A percentile compares a stretch with the other conserved stretches of the same genome.
Conservation (phyloP, 2,329 filamentous ascomycete species). For the Calonectria montana region DNA sequence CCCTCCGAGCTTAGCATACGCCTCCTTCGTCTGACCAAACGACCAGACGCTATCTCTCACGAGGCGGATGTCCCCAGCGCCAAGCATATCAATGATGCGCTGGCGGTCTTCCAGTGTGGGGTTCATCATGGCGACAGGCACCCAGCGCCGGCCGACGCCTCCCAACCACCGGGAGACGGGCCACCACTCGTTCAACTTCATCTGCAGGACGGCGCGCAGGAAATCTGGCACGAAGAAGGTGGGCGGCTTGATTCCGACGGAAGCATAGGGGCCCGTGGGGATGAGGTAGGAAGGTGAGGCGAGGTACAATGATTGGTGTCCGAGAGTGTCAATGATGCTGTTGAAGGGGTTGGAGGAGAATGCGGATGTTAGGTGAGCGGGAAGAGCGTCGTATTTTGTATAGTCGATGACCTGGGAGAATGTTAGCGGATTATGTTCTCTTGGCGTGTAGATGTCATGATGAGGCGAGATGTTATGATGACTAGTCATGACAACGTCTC, state of each 20-base stretch:
- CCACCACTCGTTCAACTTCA: slow-evolving; percentile 54
- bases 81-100: slow-evolving; percentile 48
- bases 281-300: slow-evolving; percentile 54
- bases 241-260: slow-evolving; percentile 54
- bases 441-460: neutral
- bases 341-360: slow-evolving; percentile 52
- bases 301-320: slow-evolving; percentile 58
- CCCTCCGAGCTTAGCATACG: slow-evolving; percentile 48
- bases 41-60: slow-evolving; percentile 51
- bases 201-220: slow-evolving; percentile 45
- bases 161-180: slow-evolving; percentile 50
- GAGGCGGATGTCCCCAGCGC: slow-evolving; percentile 48
- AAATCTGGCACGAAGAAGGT: slow-evolving; percentile 45
- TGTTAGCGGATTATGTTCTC: neutral
- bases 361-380: slow-evolving; percentile 46
- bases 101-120: slow-evolving; percentile 48
- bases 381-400: slow-evolving; percentile 49
- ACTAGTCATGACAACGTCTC: slow-evolving; percentile 22
- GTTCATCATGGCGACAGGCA: slow-evolving; percentile 48
- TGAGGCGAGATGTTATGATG: neutral
- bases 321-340: slow-evolving; percentile 62
- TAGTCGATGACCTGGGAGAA: slow-evolving; percentile 55
- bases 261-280: slow-evolving; percentile 51
- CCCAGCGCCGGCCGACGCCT: slow-evolving; percentile 51
- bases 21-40: slow-evolving; percentile 51